Base-by-base conservation (phyloP, 371 early-diverging fungal genomes). In the Dichotomocladium elegans region DNA sequence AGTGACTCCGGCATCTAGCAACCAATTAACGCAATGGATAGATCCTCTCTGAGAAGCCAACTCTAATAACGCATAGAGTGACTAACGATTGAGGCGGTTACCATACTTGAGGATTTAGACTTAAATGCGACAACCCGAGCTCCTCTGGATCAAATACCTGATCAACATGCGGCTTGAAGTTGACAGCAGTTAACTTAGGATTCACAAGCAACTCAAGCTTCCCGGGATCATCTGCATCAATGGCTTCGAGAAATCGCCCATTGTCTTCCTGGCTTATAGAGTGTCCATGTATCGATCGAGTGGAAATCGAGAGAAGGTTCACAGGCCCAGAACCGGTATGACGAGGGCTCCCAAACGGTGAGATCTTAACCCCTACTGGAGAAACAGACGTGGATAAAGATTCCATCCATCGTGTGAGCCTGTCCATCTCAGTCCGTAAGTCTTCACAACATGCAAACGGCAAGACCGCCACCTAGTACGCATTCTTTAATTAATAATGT, bases 11-110 rank as follows among this genome's bases (percentile, higher is more conserved):
- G 74, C 62, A 4, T 56, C 45, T 30, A 81, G 55, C 24, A 87
- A 65, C 41, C 72, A 63, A 2, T 63, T 59, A 2, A 85, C 60
- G 53, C 83, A 83, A 5, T 59, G 41, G n/a, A 70, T 47, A 1
- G 83, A 78, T 26, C 60, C 70, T 24, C 65, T 58, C 42, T 81
- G 69, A 29, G 80, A 77, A 2, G 85, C 83, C n/a, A 73, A 54
- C 26, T 73, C 74, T 52, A 87, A 69, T 4, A 82, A 55, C 0
- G 77, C 66, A 25, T 77, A 69, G 29, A 70, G 64, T 7, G 65
- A 65, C 82, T 82, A 51, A 40, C 41, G 21, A n/a, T n/a, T n/a
- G n/a, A n/a, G n/a, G n/a, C n/a, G n/a, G n/a, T n/a, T n/a, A n/a
- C n/a, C n/a, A n/a, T n/a, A n/a, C n/a, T n/a, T n/a, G n/a, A n/a